These are phyloP conservation scores for Apiospora kogelbergensis DNA, from an alignment of 2,329 filamentous ascomycete genomes.

Conservation along the genomic window DNA sequence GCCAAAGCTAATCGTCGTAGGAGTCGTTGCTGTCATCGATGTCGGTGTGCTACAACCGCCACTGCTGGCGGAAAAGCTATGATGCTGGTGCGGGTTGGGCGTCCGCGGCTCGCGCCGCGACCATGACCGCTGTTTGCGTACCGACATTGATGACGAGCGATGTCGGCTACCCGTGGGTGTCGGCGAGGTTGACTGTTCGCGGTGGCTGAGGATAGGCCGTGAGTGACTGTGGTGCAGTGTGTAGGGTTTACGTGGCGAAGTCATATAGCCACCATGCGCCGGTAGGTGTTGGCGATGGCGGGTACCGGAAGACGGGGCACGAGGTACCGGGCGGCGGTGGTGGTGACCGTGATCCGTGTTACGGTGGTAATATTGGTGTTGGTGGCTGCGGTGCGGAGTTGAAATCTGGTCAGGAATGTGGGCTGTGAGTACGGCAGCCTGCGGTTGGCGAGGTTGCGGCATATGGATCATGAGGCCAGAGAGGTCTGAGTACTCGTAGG, in stretches of 20 bases:
- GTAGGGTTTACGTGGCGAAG: slow-evolving; percentile 41
- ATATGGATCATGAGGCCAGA: slow-evolving; percentile 55
- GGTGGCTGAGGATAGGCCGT: slow-evolving; percentile 20
- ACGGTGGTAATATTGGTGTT: slow-evolving; percentile 6
- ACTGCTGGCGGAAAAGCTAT: background rate
- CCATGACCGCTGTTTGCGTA: slow-evolving; percentile 40
- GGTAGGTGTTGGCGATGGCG: slow-evolving; percentile 34
- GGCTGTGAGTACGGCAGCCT: slow-evolving; percentile 37
- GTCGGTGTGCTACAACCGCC: background rate
- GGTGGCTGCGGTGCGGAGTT: background rate
- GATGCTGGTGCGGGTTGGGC: background rate
- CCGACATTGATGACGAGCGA: slow-evolving; percentile 25
- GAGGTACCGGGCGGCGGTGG: slow-evolving; percentile 50
- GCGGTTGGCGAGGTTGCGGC: slow-evolving; percentile 44
- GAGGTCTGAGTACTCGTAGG: slow-evolving; percentile 40
- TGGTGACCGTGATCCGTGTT: slow-evolving; percentile 31
- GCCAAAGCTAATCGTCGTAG: slow-evolving; percentile 4
- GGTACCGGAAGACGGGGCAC: slow-evolving; percentile 55
- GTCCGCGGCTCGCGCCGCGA: slow-evolving; percentile 22
- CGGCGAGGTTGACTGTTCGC: slow-evolving; percentile 31
- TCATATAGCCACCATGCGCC: slow-evolving; percentile 33
- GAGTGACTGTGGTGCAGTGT: slow-evolving; percentile 33
- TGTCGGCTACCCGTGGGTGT: slow-evolving; percentile 17
- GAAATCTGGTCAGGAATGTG: slow-evolving; percentile 23
- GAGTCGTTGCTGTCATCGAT: slow-evolving; percentile 14